Evolutionary conservation across 352 stramenopile genomes (phyloP).

Genomic region (Phytophthora citricola): DNA sequence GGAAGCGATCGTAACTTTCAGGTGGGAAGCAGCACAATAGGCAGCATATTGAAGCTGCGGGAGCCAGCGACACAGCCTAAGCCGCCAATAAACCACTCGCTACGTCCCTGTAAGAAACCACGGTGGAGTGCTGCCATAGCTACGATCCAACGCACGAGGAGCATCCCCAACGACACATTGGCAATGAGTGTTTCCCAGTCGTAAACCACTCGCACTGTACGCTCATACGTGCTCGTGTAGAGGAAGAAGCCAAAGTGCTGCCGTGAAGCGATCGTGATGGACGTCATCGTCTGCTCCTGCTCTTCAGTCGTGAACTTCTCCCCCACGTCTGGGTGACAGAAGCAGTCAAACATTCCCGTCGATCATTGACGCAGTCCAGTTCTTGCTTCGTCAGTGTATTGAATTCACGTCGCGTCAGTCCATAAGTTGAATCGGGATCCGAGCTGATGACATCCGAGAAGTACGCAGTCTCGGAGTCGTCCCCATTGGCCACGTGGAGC

Average conservation of each 20-base stretch:
- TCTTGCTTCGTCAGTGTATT: conserved; percentile 40
- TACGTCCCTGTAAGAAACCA: conserved; percentile 28
- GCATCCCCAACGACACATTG: conserved; percentile 44
- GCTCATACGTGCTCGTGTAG: conserved; percentile 15
- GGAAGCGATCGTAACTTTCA: conserved; percentile 48
- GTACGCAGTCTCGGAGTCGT: conserved; percentile 24
- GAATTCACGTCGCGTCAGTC: conserved; percentile 43
- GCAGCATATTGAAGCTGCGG: conserved; percentile 49
- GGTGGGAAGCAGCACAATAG: conserved; percentile 45
- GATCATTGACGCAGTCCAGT: conserved; percentile 34
- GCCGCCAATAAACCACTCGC: conserved; percentile 36
- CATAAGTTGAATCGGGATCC: conserved; percentile 27
- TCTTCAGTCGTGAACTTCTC: conserved; percentile 35
- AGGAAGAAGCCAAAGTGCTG: conserved; percentile 49
- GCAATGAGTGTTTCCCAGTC: conserved; percentile 54
- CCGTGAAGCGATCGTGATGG: conserved; percentile 38
- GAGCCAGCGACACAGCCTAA: conserved; percentile 49
- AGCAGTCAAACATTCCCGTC: conserved; percentile 15
- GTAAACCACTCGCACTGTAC: conserved; percentile 39
- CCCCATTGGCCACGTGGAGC: conserved; percentile 40
- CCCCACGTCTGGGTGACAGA: conserved; percentile 14
- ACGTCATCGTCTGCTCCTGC: conserved; percentile 26
- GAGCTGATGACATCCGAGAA: conserved; percentile 50
- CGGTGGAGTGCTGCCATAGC: conserved; percentile 47
- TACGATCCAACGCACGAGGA: conserved; percentile 54